Evolutionary conservation across 1,284 basidiomycete genomes (phyloP), one percentile per base, ranked within the genome.

Genomic region (Amylostereum chailletii): DNA sequence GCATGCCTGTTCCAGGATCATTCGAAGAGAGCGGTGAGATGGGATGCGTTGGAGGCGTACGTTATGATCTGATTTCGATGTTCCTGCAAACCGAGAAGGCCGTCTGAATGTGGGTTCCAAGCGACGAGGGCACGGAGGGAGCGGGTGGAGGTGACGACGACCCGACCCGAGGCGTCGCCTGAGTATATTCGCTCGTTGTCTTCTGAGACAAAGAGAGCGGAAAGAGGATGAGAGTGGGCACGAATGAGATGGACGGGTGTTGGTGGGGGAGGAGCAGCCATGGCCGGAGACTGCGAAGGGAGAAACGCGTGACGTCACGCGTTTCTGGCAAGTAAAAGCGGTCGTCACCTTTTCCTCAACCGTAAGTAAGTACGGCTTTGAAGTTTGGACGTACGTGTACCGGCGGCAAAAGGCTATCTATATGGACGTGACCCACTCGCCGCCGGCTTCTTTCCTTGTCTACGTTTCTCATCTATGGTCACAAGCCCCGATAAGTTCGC

Each of bases 101-200:
- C 75, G 40, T 87, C 85, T 1, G 74, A 69, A 63, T 96, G 93
- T 0, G 91, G 84, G 46, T 72, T 70, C 92, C 92, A 96, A 8
- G 72, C 69, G 1, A 80, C 72, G 10, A 88, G 68, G 0, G 88
- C 71, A 19, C 93, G 77, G 26, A 93, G 70, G 0, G 81, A 78
- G 29, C 75, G 68, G 2, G 91, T 83, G 34, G 86, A 87, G 0
- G 85, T 87, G 46, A 89, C 67, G 5, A 82, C 74, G 31, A 92
- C 79, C 7, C 67, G 71, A 3, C 92, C 92, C 10, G 80, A 75
- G 8, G 76, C 70, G 58, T 95, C 92, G 3, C 86, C 93, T 2
- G 90, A 85, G 63, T 90, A 90, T 3, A 95, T 69, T 10, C 86
- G 70, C 54, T 84, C 78, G 61, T 91, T 89, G 60, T 86, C 78